Percentiles rank a stretch among this genome's conserved stretches.
phyloP scores from a whole-genome alignment of 495 filamentous ascomycete genomes.

The Apodospora peruviana region DNA sequence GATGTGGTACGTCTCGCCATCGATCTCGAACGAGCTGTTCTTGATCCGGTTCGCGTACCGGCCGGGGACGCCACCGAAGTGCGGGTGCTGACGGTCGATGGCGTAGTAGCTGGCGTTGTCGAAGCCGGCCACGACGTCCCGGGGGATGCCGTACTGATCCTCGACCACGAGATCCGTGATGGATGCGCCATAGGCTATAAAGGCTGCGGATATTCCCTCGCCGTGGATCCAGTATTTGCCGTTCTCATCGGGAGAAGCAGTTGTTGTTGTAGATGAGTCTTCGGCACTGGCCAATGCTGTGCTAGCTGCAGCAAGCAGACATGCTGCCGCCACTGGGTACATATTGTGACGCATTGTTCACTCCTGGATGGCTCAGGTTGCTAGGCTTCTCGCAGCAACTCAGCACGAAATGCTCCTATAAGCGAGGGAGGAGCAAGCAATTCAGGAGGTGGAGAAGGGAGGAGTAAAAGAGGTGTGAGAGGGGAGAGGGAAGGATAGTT shows the following conservation, averaged over 20 bases:
- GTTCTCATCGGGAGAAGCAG: slow-evolving; percentile 41
- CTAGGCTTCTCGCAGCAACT: too few species aligned
- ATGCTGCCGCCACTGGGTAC: not conserved
- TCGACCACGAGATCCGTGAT: slow-evolving; percentile 69
- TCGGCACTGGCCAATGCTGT: not conserved
- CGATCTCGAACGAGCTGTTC: slow-evolving; percentile 73
- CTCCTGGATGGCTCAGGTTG: too few species aligned
- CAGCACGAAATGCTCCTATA: too few species aligned
- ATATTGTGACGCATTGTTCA: slow-evolving; percentile 2
- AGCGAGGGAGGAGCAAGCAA: not conserved
- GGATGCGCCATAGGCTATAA: slow-evolving; percentile 76
- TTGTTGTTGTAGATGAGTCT: slow-evolving; percentile 6
- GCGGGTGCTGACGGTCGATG: slow-evolving; percentile 62
- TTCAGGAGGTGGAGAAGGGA: not conserved
- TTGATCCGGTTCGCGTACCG: slow-evolving; percentile 85
- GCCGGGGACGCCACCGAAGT: slow-evolving; percentile 71
- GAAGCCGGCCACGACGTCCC: slow-evolving; percentile 72
- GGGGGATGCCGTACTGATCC: slow-evolving; percentile 57
- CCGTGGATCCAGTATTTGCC: slow-evolving; percentile 69
- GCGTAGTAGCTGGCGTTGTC: slow-evolving; percentile 71
- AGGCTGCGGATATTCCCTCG: slow-evolving; percentile 63
- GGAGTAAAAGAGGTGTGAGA: not conserved
- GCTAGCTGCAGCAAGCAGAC: not conserved
- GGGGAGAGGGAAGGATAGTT: not conserved
- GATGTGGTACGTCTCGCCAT: slow-evolving; percentile 59